These are phyloP conservation scores for Metroxylon sagu DNA, from an alignment of 176 grass and related monocot genomes.

Conservation along the genomic window DNA sequence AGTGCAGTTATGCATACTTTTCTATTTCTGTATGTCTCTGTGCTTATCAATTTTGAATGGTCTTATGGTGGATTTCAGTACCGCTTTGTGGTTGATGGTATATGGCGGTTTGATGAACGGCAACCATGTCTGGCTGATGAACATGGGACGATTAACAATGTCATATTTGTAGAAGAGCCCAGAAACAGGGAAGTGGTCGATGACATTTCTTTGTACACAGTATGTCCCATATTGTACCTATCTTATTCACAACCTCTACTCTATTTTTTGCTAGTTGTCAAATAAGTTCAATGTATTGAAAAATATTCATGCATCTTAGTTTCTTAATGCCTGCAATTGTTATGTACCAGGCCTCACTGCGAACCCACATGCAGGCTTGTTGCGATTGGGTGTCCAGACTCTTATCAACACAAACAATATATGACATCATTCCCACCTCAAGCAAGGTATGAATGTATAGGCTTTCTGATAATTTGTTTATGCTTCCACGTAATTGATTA, in stretches of 20 bases:
- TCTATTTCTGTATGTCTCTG: neutral
- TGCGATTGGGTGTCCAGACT: slow-evolving; percentile 36
- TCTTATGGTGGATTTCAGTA: slow-evolving; percentile 44
- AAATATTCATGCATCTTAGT: neutral
- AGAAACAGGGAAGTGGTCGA: slow-evolving; percentile 26
- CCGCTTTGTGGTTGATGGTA: slow-evolving; percentile 60
- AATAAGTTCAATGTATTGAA: neutral
- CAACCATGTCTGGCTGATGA: slow-evolving; percentile 36
- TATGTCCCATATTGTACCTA: slow-evolving; percentile 32
- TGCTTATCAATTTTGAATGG: slow-evolving; percentile 14
- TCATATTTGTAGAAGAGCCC: slow-evolving; percentile 39
- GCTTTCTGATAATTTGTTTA: slow-evolving; percentile 14
- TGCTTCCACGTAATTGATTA: slow-evolving; percentile 13
- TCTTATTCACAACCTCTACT: slow-evolving; percentile 2
- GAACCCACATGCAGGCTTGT: slow-evolving; percentile 41
- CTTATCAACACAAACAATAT: slow-evolving; percentile 51
- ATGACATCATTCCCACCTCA: slow-evolving; percentile 58
- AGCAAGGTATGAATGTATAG: slow-evolving; percentile 55
- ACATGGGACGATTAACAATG: slow-evolving; percentile 50
- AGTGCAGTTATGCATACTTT: slow-evolving; percentile 9
- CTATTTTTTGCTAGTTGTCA: slow-evolving; percentile 9
- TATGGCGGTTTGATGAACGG: slow-evolving; percentile 48
- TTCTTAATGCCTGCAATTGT: neutral
- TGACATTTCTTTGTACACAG: slow-evolving; percentile 41
- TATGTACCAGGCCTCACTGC: too few species aligned